phyloP scores from a whole-genome alignment of 2,329 filamentous ascomycete species.

The Aspergillus flavus region DNA sequence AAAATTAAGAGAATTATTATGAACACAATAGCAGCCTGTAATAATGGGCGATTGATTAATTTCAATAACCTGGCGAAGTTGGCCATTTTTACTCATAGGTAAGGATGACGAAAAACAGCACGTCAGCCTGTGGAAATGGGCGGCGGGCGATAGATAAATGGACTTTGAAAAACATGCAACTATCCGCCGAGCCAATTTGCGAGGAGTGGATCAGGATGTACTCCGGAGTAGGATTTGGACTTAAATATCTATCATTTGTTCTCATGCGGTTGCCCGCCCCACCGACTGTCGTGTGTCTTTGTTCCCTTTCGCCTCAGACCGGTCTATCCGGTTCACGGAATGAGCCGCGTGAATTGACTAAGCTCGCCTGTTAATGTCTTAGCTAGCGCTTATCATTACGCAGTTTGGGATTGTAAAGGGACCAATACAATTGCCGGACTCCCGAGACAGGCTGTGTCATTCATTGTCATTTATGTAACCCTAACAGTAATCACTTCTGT shows the following conservation, averaged over 20 bases:
- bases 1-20: neutral
- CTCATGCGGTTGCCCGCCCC: neutral
- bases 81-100: neutral
- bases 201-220: neutral
- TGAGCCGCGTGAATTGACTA: neutral
- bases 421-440: neutral
- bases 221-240: neutral
- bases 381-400: neutral
- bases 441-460: neutral
- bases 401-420: neutral
- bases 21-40: neutral
- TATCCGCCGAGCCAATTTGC: neutral
- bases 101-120: neutral
- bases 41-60: neutral
- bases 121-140: neutral
- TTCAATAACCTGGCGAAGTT: neutral
- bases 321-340: neutral
- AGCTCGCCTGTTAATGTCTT: neutral
- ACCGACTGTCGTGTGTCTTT: neutral
- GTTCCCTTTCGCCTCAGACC: neutral
- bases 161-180: neutral
- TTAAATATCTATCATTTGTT: neutral
- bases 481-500: neutral
- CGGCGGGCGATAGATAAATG: neutral
- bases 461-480: neutral